These are phyloP conservation scores for Mycena metata DNA, from an alignment of 768 basidiomycete species.

Conservation along the genomic window DNA sequence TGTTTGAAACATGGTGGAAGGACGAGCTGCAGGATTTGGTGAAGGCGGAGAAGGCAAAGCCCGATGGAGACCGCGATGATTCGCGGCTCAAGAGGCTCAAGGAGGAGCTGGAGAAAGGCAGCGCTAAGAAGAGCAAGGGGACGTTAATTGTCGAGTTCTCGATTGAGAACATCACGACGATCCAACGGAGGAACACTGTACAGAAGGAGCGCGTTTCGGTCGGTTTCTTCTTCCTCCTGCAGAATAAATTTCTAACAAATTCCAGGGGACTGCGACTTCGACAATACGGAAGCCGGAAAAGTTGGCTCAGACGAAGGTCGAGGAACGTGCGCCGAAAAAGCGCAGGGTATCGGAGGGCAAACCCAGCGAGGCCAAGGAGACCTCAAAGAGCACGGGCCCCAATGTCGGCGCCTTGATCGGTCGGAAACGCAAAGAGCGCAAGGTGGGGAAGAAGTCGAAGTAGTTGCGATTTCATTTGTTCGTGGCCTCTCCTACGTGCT, in stretches of 20 bases:
- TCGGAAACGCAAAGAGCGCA: constrained; percentile 82
- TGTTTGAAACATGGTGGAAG: constrained; percentile 90
- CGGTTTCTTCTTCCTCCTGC: constrained; percentile 20
- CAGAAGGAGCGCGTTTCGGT: constrained; percentile 56
- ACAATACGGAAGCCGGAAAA: constrained; percentile 22
- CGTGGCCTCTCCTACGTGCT: too few relatives aligned
- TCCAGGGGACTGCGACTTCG: constrained; percentile 31
- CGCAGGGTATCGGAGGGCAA: constrained; percentile 14
- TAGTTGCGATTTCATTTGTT: neutral
- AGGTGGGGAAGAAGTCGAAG: constrained; percentile 49
- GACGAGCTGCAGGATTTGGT: constrained; percentile 77
- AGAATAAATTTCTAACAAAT: constrained; percentile 12
- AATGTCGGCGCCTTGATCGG: constrained; percentile 81
- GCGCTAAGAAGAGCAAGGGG: constrained; percentile 57
- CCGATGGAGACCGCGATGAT: constrained; percentile 66
- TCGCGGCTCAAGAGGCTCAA: constrained; percentile 68
- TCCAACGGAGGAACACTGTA: constrained; percentile 76
- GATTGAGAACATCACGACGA: constrained; percentile 93
- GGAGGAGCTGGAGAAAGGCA: constrained; percentile 57
- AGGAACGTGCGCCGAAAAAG: constrained; percentile 55
- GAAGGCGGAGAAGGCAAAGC: constrained; percentile 61
- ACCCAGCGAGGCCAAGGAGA: constrained; percentile 36
- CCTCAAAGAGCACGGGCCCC: constrained; percentile 50
- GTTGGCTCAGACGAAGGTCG: constrained; percentile 35
- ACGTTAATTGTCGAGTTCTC: constrained; percentile 93